A percentile compares a stretch with the other conserved stretches of the same genome.
phyloP scores from a whole-genome alignment of 352 stramenopile genomes.

The Phytophthora citrophthora region DNA sequence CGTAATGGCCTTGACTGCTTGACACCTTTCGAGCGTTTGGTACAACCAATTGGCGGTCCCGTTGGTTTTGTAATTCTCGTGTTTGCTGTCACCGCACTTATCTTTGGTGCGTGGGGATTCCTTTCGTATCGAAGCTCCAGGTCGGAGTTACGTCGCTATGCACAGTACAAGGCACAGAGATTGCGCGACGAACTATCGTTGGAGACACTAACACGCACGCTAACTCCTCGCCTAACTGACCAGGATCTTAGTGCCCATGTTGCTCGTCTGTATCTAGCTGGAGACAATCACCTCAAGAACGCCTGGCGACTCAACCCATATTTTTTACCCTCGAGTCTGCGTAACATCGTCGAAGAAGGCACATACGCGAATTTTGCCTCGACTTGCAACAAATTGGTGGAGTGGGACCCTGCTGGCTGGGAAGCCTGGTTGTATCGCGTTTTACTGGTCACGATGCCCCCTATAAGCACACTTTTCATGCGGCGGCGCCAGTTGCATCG shows the following conservation, averaged over 20 bases:
- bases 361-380: constrained; percentile 74
- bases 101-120: constrained; percentile 76
- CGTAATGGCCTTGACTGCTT: constrained; percentile 81
- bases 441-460: constrained; percentile 53
- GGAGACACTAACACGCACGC: constrained; percentile 67
- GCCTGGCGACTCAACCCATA: constrained; percentile 71
- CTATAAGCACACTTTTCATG: constrained; percentile 66
- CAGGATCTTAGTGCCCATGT: constrained; percentile 80
- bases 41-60: constrained; percentile 80
- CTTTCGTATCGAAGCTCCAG: constrained; percentile 67
- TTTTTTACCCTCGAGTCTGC: constrained; percentile 58
- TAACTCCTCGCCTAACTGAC: constrained; percentile 78
- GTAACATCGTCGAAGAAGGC: constrained; percentile 81
- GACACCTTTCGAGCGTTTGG: constrained; percentile 83
- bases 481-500: constrained; percentile 68
- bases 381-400: constrained; percentile 73
- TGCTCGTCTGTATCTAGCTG: constrained; percentile 74
- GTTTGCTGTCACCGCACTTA: constrained; percentile 48
- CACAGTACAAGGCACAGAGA: constrained; percentile 77
- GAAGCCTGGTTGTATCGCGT: constrained; percentile 73
- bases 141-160: constrained; percentile 57
- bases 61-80: constrained; percentile 80
- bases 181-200: constrained; percentile 78
- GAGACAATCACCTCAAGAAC: constrained; percentile 73
- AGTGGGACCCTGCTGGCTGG: constrained; percentile 64